Evolutionary conservation across 208 protist genomes (phyloP).

Genomic region (Leishmania aethiopica): DNA sequence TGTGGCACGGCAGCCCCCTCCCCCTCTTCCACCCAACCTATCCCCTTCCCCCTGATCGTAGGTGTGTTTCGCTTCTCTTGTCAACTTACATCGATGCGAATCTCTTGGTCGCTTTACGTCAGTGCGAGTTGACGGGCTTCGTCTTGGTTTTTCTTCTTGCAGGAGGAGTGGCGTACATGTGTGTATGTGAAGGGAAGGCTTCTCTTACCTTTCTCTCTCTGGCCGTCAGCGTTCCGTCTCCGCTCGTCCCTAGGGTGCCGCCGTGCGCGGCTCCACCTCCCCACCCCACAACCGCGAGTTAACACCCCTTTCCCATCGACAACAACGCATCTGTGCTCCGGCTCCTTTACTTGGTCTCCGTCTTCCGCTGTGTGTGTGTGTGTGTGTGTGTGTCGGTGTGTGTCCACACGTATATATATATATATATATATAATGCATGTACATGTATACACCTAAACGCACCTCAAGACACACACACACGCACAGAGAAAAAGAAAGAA

Average conservation of each 20-base stretch:
- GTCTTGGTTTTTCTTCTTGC: neutral
- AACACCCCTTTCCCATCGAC: neutral
- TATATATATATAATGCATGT: too few relatives aligned
- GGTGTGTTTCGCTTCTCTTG: neutral
- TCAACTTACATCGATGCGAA: neutral
- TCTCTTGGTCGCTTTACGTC: neutral
- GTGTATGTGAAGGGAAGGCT: neutral
- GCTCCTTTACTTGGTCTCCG: neutral
- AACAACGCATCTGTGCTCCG: neutral
- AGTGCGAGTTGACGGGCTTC: neutral
- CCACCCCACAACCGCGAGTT: too few relatives aligned
- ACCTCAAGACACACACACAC: too few relatives aligned
- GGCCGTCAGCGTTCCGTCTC: neutral
- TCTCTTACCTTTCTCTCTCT: neutral
- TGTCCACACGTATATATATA: too few relatives aligned
- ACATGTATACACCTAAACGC: too few relatives aligned
- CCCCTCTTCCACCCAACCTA: neutral
- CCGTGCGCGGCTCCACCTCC: neutral
- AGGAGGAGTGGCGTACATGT: neutral
- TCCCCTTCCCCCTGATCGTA: neutral
- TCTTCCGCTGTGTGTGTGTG: neutral
- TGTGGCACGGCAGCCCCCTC: neutral
- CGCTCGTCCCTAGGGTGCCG: neutral
- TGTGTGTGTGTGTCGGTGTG: neutral
- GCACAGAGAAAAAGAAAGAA: too few relatives aligned